Evolutionary conservation across 2,329 filamentous ascomycete species (phyloP).

Genomic region (Aspergillus aculeatinus): DNA sequence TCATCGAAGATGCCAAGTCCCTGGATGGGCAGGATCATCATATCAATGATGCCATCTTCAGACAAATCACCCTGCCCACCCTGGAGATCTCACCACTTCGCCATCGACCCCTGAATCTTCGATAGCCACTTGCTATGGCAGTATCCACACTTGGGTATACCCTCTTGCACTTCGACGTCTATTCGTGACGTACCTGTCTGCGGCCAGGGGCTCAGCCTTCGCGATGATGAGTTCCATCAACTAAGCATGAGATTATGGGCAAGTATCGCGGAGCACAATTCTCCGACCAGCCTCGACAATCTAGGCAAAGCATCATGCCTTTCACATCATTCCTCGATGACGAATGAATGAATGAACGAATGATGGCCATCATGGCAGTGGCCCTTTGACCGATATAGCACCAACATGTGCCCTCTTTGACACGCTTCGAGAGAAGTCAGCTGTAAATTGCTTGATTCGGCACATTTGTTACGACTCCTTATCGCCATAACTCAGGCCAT

Average conservation of each 20-base stretch:
- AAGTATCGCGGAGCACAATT: background rate
- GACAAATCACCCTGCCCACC: background rate
- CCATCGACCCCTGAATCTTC: background rate
- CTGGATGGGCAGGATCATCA: background rate
- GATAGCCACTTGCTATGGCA: background rate
- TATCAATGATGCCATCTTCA: constrained; percentile 1
- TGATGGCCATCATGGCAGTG: too few species aligned
- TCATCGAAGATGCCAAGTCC: background rate
- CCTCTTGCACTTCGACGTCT: background rate
- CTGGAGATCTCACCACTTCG: background rate
- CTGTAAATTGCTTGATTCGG: background rate
- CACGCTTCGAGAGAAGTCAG: background rate
- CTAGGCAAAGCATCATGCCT: background rate
- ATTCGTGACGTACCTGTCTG: background rate
- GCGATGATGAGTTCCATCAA: background rate
- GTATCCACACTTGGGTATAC: background rate
- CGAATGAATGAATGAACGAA: too few species aligned
- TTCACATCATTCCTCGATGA: background rate
- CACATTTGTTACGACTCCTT: too few species aligned
- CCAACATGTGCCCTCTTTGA: too few species aligned
- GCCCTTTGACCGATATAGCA: background rate
- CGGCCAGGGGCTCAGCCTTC: background rate
- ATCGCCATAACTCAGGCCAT: too few species aligned
- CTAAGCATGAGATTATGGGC: background rate
- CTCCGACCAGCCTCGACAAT: background rate